These are phyloP conservation scores for Aspergillus incahuasiensis DNA, from an alignment of 495 filamentous ascomycete species.

Conservation along the genomic window DNA sequence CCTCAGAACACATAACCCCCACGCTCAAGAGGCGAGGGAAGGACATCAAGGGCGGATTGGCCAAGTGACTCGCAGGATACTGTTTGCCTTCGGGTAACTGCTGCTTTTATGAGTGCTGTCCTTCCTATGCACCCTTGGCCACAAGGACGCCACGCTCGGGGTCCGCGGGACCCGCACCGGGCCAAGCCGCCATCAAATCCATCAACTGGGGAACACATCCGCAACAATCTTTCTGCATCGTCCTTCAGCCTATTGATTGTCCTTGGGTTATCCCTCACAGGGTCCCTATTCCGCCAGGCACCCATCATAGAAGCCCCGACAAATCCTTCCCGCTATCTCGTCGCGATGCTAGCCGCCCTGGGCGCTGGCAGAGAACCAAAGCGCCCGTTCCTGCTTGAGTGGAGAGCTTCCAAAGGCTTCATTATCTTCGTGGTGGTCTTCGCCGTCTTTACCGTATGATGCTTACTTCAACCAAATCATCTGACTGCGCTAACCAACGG, in stretches of 20 bases:
- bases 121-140: no score
- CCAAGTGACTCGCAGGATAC: no score
- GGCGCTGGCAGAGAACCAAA: not conserved
- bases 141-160: not conserved
- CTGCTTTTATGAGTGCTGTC: no score
- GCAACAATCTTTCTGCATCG: not conserved
- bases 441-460: slow-evolving; percentile 50
- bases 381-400: slow-evolving; percentile 13
- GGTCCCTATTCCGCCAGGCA: no score
- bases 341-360: not conserved
- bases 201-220: not conserved
- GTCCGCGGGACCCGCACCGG: not conserved
- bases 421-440: slow-evolving; percentile 48
- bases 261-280: no score
- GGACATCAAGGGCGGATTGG: no score
- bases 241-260: no score
- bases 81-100: no score
- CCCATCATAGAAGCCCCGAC: no score
- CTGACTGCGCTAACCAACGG: not conserved
- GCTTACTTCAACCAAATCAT: not conserved
- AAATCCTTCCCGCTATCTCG: not conserved
- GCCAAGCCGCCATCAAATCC: not conserved
- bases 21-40: no score
- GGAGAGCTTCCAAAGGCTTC: slow-evolving; percentile 41
- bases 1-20: no score